Percentiles rank a stretch among this genome's conserved stretches.
Evolutionary conservation across 2,329 filamentous ascomycete species (phyloP).

Genomic region (Uncinocarpus reesii): DNA sequence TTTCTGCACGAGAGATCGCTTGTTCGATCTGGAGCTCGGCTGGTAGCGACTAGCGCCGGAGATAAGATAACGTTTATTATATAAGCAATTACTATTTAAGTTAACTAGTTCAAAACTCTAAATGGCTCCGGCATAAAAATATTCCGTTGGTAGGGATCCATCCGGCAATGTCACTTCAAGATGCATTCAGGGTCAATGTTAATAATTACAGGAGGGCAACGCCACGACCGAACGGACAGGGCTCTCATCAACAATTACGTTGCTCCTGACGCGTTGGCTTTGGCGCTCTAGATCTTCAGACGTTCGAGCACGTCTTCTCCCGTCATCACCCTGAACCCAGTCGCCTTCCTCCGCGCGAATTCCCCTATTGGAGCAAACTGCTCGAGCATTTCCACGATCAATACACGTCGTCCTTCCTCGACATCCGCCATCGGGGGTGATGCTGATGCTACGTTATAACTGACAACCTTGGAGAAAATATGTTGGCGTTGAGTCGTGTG

Average conservation of each 20-base stretch:
- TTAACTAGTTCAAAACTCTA: no score
- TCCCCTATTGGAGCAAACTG: no score
- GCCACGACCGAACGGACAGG: background rate
- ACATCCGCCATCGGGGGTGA: background rate
- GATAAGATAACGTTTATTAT: background rate
- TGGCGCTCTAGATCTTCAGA: no score
- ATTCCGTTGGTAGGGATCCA: background rate
- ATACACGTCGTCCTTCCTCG: background rate
- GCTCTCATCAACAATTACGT: background rate
- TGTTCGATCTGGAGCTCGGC: no score
- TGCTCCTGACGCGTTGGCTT: background rate
- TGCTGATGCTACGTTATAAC: constrained; percentile 2
- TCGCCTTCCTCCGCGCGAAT: background rate
- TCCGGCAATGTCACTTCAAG: background rate
- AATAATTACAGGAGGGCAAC: background rate
- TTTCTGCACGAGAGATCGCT: no score
- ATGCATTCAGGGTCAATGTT: no score
- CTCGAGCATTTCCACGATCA: no score
- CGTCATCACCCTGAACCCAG: no score
- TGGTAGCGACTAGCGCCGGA: background rate
- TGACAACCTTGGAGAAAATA: constrained; percentile 11
- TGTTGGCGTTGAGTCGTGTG: constrained; percentile 2
- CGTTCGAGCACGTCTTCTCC: no score
- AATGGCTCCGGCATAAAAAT: background rate
- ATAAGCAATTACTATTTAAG: background rate